Conservation (phyloP, 2,329 filamentous ascomycete genomes). For the Neoascochyta sp. region DNA sequence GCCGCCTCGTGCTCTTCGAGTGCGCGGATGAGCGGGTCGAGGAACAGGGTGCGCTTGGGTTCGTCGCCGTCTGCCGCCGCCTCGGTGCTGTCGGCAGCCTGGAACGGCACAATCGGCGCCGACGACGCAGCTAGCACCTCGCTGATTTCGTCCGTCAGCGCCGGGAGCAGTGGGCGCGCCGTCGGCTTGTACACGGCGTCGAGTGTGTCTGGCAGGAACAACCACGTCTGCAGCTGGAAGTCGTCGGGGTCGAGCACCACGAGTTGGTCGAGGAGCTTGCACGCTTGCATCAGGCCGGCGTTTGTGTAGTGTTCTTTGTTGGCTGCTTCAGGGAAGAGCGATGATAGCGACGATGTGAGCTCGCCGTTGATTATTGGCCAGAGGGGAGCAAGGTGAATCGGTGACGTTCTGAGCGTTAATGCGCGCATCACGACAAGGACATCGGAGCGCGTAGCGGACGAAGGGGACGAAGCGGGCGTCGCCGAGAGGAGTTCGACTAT, state of each 20-base stretch:
- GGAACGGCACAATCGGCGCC: conserved; percentile 1
- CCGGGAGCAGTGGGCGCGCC: conserved; percentile 61
- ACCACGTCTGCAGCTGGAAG: conserved; percentile 97
- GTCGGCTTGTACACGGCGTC: conserved; percentile 85
- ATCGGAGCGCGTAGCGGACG: conserved; percentile 82
- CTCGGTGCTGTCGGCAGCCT: conserved; percentile 1
- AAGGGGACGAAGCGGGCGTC: conserved; percentile 84
- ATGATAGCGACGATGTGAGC: conserved; percentile 73
- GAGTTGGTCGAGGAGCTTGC: conserved; percentile 88
- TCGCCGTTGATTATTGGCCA: conserved; percentile 91
- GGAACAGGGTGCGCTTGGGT: conserved; percentile 38
- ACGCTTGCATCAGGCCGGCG: conserved; percentile 77
- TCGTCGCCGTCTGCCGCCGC: conserved; percentile 9
- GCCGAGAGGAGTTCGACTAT: conserved; percentile 81
- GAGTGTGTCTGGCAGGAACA: conserved; percentile 94
- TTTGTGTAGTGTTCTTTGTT: conserved; percentile 74
- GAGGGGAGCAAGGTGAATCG: conserved; percentile 74
- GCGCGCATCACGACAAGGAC: conserved; percentile 85
- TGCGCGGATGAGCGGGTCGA: conserved; percentile 41
- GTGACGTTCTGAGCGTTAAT: conserved; percentile 71
- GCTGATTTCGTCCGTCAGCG: conserved; percentile 79
- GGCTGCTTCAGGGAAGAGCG: conserved; percentile 65
- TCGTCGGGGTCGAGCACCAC: conserved; percentile 85
- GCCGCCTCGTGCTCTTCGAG: conserved; percentile 34
- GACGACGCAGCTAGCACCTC: conserved; percentile 57